phyloP scores from a whole-genome alignment of 768 basidiomycete genomes.

The Fistulinella prunicolor region DNA sequence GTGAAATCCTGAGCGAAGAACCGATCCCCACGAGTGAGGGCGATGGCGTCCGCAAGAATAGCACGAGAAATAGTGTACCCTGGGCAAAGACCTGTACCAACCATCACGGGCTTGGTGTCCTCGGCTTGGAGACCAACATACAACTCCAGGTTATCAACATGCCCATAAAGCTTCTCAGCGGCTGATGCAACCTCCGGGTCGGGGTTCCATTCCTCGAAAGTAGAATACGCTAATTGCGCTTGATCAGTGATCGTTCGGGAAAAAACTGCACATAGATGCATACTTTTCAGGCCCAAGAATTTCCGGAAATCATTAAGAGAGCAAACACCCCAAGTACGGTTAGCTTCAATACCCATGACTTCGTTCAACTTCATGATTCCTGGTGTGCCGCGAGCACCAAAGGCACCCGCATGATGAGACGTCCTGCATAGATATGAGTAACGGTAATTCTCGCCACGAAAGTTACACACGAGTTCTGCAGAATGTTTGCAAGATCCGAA shows the following conservation, averaged over 20 bases:
- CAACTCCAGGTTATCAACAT: slow-evolving; percentile 75
- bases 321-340: slow-evolving; percentile 76
- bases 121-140: slow-evolving; percentile 83
- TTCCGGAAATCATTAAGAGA: slow-evolving; percentile 81
- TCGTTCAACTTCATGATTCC: slow-evolving; percentile 74
- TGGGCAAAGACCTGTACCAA: slow-evolving; percentile 83
- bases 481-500: slow-evolving; percentile 60
- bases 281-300: slow-evolving; percentile 78
- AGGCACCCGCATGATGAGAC: slow-evolving; percentile 66
- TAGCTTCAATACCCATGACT: slow-evolving; percentile 80
- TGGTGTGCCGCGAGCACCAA: slow-evolving; percentile 76
- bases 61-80: slow-evolving; percentile 84
- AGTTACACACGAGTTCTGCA: slow-evolving; percentile 62
- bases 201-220: slow-evolving; percentile 81
- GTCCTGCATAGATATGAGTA: slow-evolving; percentile 42
- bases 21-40: slow-evolving; percentile 81
- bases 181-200: slow-evolving; percentile 62
- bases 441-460: background rate
- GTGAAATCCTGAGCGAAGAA: slow-evolving; percentile 83
- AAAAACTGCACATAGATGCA: slow-evolving; percentile 14
- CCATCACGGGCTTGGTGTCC: slow-evolving; percentile 67
- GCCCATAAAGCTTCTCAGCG: slow-evolving; percentile 74
- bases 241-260: background rate
- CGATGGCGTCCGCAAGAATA: slow-evolving; percentile 83
- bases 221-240: slow-evolving; percentile 50